Evolutionary conservation across 2,329 filamentous ascomycete species (phyloP).

Genomic region (Bipolaris cookei): DNA sequence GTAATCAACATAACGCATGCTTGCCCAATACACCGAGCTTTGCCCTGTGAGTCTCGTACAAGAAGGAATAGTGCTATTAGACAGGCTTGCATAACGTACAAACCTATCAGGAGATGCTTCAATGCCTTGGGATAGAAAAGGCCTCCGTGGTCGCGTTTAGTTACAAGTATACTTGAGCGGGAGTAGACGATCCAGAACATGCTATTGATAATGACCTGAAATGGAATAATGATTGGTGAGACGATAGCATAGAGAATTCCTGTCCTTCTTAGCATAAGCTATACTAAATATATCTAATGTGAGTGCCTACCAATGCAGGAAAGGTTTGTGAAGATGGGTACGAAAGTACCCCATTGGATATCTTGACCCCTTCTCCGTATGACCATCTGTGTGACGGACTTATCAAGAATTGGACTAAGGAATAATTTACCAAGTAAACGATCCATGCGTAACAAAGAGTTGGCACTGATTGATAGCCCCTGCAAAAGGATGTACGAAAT

Average conservation of each 20-base stretch:
- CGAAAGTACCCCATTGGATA: constrained; percentile 16
- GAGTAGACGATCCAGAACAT: constrained; percentile 22
- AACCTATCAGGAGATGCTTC: constrained; percentile 17
- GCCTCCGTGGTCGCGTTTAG: constrained; percentile 2
- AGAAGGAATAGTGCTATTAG: constrained; percentile 17
- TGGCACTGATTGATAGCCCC: constrained; percentile 17
- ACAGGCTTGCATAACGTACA: constrained; percentile 18
- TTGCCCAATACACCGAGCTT: constrained; percentile 8
- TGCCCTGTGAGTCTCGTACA: constrained; percentile 10
- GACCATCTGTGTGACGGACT: constrained; percentile 15
- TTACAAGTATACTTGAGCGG: constrained; percentile 4
- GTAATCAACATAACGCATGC: constrained; percentile 12
- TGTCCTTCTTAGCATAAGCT: constrained; percentile 4
- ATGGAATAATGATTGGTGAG: constrained; percentile 17
- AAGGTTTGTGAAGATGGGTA: constrained; percentile 24
- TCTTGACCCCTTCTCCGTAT: constrained; percentile 5
- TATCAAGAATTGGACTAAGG: constrained; percentile 14
- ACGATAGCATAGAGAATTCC: constrained; percentile 24
- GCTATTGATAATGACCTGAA: constrained; percentile 15
- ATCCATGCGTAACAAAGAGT: constrained; percentile 9
- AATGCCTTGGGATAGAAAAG: constrained; percentile 21
- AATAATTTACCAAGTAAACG: constrained; percentile 6
- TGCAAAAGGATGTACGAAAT: constrained; percentile 23
- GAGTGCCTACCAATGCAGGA: constrained; percentile 18
- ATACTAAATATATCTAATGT: background rate